Base-by-base conservation (phyloP, 768 basidiomycete genomes). In the Strobilomyces echinocephalus region DNA sequence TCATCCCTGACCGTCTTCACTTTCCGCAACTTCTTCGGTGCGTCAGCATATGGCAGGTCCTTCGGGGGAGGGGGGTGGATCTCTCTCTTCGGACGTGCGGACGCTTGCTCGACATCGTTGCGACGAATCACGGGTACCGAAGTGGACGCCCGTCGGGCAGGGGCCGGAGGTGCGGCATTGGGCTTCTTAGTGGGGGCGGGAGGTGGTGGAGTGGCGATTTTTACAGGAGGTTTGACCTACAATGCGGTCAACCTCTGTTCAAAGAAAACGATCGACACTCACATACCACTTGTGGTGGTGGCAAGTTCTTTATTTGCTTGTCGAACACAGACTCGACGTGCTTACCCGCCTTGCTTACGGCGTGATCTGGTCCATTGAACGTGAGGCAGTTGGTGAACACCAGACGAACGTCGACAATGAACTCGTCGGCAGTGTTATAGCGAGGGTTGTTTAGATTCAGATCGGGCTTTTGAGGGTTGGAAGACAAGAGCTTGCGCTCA, bases 31-130 rank as follows among this genome's bases (percentile, higher is more conserved):
- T 85, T 86, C 74, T 84, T 87, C 30, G 88, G 85, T 3, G 66
- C 77, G 66, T 91, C 90, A 12, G 82, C 81, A 66, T 95, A 97
- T 0, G 87, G 81, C 10, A 94, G 71, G 63, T 97, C 95, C 70
- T 93, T 95, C 0, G 93, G 85, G 20, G 92, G 88, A 11, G 95
- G 95, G 4, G 95, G 91, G 65, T 97, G 95, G 28, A 97, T 95
- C 70, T 99, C 97, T 50, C 97, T 90, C 74, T 97, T 98, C 2
- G 95, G 95, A n/a, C 97, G 84, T 21, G 81, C 80, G 24, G 78
- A 67, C 21, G 71, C 75, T 53, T 70, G 67, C 28, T 79, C 77
- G 14, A 69, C 69, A 6, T 91, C 90, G 24, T 84, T 87, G 43
- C 92, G 88, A 51, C 92, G 82, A 60, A 93, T 89, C 53, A 83